Evolutionary conservation across 2,329 filamentous ascomycete genomes (phyloP), one percentile per base, ranked within the genome.

Genomic region (Coleophoma crateriformis): DNA sequence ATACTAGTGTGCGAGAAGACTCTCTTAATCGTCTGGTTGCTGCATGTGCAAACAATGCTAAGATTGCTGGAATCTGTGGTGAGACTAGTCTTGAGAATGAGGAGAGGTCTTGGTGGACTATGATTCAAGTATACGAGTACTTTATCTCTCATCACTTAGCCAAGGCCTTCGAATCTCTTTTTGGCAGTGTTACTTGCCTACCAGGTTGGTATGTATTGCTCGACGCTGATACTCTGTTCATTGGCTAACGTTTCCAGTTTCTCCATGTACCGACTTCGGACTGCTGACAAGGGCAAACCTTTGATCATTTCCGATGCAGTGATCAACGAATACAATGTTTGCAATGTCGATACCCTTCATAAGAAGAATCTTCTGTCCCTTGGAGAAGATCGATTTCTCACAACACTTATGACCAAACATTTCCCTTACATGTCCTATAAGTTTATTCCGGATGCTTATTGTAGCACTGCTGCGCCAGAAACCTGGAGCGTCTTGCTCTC

Each of bases 61-160:
- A 95, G 74, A 96, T 99, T 72, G 90, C 89, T 20, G 94, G 92
- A 71, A 96, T 97, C 54, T 99, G 94, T 67, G 94, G 94, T 65
- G 94, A 99, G 68, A 99, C 94, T 2, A 94, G 86, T 68, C 76
- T 99, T 62, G 88, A 96, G 67, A 99, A 99, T 63, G 92, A 96
- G 67, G 90, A 96, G 61, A 81, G 85, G 58, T 91, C 85, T 62
- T 97, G 91, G 90, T 96, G 90, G 89, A 99, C 94, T 12, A 99
- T 99, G 94, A 99, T 99, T 63, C 94, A 99, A 68, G 94, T 99
- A 57, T 99, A 99, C 72, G 94, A 99, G 69, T 99, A 99, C 76
- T 99, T 91, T 69, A 99, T 99, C 65, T 97, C 94, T 32, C 94
- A 99, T 77, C 88, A 99, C 70, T 74, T 99, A 67, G 78, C 94